Conservation (phyloP, 2,329 filamentous ascomycete species). For the Colletotrichum limetticola region DNA sequence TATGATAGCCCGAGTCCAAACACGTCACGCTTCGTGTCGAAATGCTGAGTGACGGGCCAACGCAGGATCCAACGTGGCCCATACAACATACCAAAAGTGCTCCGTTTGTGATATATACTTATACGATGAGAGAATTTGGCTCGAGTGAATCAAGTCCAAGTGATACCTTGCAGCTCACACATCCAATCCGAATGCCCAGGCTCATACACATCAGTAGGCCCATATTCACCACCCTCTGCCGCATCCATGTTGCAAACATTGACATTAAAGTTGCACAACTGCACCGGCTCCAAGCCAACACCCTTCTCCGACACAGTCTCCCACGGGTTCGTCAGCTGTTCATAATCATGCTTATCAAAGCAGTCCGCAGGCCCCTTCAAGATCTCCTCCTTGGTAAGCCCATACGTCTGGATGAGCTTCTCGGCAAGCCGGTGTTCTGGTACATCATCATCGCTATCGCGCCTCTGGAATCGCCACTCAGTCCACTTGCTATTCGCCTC, state of each 20-base stretch:
- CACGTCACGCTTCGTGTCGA: too few relatives aligned
- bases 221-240: background rate
- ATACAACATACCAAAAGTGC: too few relatives aligned
- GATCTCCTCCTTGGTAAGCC: conserved; percentile 4
- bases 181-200: background rate
- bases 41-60: too few relatives aligned
- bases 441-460: background rate
- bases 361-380: background rate
- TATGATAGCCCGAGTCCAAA: too few relatives aligned
- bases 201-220: background rate
- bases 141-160: too few relatives aligned
- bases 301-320: background rate
- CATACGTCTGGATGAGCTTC: background rate
- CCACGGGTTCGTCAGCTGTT: conserved; percentile 11
- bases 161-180: background rate
- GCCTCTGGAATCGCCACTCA: background rate
- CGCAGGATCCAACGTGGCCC: too few relatives aligned
- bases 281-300: background rate
- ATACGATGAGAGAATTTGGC: too few relatives aligned
- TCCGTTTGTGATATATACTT: too few relatives aligned
- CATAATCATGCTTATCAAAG: conserved; percentile 7
- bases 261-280: background rate
- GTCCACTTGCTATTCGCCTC: conserved; percentile 8
- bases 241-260: conserved; percentile 8
- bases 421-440: background rate